Base-by-base conservation (phyloP, 2,329 filamentous ascomycete genomes). In the Xylaria digitata region DNA sequence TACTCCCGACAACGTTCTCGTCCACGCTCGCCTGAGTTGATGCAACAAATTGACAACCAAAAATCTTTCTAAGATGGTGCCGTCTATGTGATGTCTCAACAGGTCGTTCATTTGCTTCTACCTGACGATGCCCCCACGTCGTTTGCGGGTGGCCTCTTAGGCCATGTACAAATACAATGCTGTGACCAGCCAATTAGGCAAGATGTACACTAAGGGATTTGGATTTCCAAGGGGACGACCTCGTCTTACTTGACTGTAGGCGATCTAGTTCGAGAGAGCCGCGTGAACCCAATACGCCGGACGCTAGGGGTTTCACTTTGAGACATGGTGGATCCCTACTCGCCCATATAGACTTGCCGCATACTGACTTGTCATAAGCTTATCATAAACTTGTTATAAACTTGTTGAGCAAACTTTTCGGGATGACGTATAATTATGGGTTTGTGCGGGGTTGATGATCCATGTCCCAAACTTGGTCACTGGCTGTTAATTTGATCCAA, bases 221-320 rank as follows among this genome's bases (percentile, higher is more conserved):
- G 32, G 26, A 3, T 8, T 40, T 15, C 7, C 19, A 48, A 15
- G 30, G 26, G 45, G 26, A 1, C 1, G 21, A 30, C 34, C 6
- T 55, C 19, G 32, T 34, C 59, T 55, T 55, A 62, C 59, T 55
- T 62, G 59, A 62, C 59, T 62, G 19, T 48, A n/a, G 49, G 50
- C 17, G 19, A 34, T 4, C 42, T n/a, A 21, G 17, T 17, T 11
- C 42, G 49, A 26, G 59, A 54, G 40, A 62, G 59, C 26, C 32
- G 59, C 40, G 57, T 62, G 37, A 62, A 62, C 8, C 59, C 59
- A 17, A 62, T 62, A 23, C 59, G 59, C 1, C 23, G 59, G 3
- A 62, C 30, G 30, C 37, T 54, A 23, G 59, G 7, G 23, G 50
- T 37, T 23, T 37, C 59, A 21, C 21, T 40, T 6, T 26, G 30